Evolutionary conservation across 371 early-diverging fungal species (phyloP).

Genomic region (Rhizopus stolonifer): DNA sequence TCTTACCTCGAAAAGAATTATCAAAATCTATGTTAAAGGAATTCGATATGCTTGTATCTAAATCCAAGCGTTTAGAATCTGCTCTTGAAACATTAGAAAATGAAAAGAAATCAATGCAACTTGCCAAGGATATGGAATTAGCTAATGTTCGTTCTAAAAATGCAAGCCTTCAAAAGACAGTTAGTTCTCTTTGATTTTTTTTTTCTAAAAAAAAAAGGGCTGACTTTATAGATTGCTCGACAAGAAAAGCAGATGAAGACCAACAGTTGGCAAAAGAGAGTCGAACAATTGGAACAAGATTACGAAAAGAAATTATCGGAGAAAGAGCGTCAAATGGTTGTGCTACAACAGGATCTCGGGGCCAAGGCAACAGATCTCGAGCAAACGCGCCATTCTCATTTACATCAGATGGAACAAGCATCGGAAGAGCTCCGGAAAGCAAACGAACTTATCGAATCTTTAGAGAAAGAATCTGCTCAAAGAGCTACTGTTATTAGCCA

Average conservation of each 20-base stretch:
- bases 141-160: conserved; percentile 38
- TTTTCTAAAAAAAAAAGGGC: background rate
- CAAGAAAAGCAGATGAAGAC: conserved; percentile 6
- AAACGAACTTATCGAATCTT: background rate
- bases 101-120: conserved; percentile 19
- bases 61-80: conserved; percentile 32
- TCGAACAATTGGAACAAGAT: conserved; percentile 3
- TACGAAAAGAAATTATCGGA: background rate
- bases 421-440: conserved; percentile 5
- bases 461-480: background rate
- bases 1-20: background rate
- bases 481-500: background rate
- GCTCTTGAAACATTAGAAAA: conserved; percentile 20
- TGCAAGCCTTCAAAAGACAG: conserved; percentile 31
- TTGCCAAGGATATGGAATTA: conserved; percentile 32
- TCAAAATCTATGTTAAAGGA: conserved; percentile 34
- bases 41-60: conserved; percentile 31
- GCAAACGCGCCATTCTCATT: background rate
- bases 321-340: background rate
- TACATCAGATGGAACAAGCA: background rate
- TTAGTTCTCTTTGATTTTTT: conserved; percentile 7
- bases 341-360: background rate
- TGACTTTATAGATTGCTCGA: background rate
- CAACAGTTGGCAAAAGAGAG: conserved; percentile 2
- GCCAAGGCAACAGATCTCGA: background rate